A percentile compares a stretch with the other conserved stretches of the same genome.
Evolutionary conservation across 164 flowering plant genomes (phyloP).

Genomic region (Amborella trichopoda): DNA sequence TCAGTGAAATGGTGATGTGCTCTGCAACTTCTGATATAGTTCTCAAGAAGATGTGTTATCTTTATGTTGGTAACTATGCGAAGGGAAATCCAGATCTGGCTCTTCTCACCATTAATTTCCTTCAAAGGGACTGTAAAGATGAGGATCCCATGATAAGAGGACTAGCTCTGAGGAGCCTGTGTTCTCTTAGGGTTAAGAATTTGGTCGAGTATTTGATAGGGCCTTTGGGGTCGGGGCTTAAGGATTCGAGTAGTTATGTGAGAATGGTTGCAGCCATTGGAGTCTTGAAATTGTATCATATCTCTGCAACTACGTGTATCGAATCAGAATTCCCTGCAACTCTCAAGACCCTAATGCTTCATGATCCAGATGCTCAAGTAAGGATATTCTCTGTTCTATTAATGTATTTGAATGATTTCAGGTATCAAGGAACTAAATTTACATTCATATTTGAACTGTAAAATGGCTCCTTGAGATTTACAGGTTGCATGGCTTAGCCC

Average conservation of each 20-base stretch:
- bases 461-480: too few species aligned
- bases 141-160: conserved; percentile 99
- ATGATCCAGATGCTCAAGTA: conserved; percentile 86
- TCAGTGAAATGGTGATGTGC: conserved; percentile 99
- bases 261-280: conserved; percentile 83
- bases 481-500: too few species aligned
- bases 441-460: too few species aligned
- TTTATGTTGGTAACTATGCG: conserved; percentile 94
- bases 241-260: conserved; percentile 77
- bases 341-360: conserved; percentile 75
- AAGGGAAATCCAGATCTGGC: conserved; percentile 95
- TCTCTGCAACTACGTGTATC: conserved; percentile 68
- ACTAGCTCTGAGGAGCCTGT: conserved; percentile 83
- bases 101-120: conserved; percentile 87
- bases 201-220: conserved; percentile 97
- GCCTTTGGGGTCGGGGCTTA: conserved; percentile 82
- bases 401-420: too few species aligned
- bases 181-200: conserved; percentile 71
- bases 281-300: conserved; percentile 83
- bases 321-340: conserved; percentile 80
- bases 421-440: too few species aligned
- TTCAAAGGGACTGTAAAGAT: conserved; percentile 93
- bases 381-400: not conserved
- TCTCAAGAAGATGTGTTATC: conserved; percentile 94
- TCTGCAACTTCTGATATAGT: conserved; percentile 95